Base-by-base conservation (phyloP, 169 alveolate species). In the Amoebophrya sp. region DNA sequence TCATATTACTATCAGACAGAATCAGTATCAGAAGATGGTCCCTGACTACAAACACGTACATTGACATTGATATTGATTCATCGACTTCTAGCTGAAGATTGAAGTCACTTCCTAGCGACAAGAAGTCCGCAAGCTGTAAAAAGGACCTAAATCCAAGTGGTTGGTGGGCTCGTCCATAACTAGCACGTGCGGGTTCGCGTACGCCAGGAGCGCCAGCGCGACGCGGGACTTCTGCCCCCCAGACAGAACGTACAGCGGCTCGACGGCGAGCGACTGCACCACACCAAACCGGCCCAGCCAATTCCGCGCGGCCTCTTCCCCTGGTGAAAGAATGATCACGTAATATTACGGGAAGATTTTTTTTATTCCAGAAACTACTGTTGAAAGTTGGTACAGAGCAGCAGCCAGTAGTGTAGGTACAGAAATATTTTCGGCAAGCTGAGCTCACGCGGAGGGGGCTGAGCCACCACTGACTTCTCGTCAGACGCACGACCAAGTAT, bases 211-310 rank as follows among this genome's bases (percentile, higher is more conserved):
- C n/a, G 99, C 99, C 92, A 98, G 95, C 40, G 99, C 98, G 43
- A 98, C 98, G 93, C 99, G 95, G 89, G 97, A 94, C 93, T 98
- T 98, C 94, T 98, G 98, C 7, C 99, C 99, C 91, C 99, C 99
- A 43, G 99, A 97, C 89, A 98, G 96, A 45, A 97, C 96, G 95
- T 97, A 97, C 92, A 96, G 95, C 26, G 99, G 99, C 94, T 98
- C 97, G 88, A 97, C 92, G 69, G 98, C 95, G 89, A 97, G 94
- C 93, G 96, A 96, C 67, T 98, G 98, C 50, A 96, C 94, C 58
- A 97, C 95, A 89, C 98, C 98, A 93, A 97, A 97, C 69, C 97
- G 95, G 26, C 97, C 97, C 48, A 97, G 95, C 93, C 97, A 98
- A 94, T 92, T 91, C 95, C 96, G 90, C 91, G 96, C 96, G 92